Evolutionary conservation across 495 filamentous ascomycete genomes (phyloP).

Genomic region (Xylaria castorea): DNA sequence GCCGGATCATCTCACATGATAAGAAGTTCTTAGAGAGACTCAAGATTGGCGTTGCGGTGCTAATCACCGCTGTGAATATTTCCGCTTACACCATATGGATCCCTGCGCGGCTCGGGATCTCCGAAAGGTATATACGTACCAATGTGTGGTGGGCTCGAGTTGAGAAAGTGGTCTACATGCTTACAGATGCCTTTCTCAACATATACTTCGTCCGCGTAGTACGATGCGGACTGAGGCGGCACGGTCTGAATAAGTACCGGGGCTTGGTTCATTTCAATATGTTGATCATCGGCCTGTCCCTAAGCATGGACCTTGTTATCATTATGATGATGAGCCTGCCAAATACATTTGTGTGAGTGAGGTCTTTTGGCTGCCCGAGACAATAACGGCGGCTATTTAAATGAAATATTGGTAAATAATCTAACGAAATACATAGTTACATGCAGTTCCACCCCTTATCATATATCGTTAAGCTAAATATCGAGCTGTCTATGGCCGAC

Average conservation of each 20-base stretch:
- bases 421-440: conserved; percentile 35
- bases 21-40: conserved; percentile 38
- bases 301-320: conserved; percentile 52
- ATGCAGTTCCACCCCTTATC: conserved; percentile 60
- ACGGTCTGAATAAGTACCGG: conserved; percentile 58
- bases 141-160: conserved; percentile 59
- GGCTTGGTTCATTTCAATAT: conserved; percentile 57
- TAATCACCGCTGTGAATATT: conserved; percentile 55
- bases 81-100: conserved; percentile 60
- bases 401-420: background rate
- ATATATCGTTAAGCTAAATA: conserved; percentile 62
- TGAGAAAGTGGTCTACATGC: conserved; percentile 55
- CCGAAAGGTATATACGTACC: conserved; percentile 35
- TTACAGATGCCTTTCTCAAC: conserved; percentile 57
- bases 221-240: conserved; percentile 51
- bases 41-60: conserved; percentile 44
- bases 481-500: conserved; percentile 59
- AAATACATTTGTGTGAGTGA: conserved; percentile 38
- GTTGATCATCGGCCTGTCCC: conserved; percentile 55
- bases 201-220: conserved; percentile 56
- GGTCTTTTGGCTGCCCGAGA: background rate
- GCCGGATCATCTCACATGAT: conserved; percentile 50
- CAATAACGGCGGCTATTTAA: background rate
- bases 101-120: conserved; percentile 51
- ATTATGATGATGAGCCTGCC: conserved; percentile 43